Evolutionary conservation across 2,329 filamentous ascomycete species (phyloP).

Genomic region (Xylaria sp.): DNA sequence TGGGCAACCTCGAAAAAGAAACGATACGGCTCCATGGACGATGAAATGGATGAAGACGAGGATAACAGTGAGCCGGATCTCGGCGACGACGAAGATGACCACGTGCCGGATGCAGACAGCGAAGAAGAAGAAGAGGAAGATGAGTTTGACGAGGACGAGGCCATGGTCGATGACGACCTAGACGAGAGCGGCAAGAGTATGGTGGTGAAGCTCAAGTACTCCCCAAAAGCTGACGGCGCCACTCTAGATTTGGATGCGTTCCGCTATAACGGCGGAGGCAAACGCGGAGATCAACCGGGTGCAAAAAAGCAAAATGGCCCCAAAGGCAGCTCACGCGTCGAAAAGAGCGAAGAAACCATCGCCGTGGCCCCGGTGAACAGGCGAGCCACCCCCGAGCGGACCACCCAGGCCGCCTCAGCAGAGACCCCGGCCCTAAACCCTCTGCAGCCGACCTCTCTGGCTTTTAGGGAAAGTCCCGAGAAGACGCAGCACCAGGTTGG

Average conservation of each 20-base stretch:
- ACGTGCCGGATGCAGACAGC: slow-evolving; percentile 64
- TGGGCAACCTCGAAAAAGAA: slow-evolving; percentile 50
- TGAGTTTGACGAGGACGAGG: slow-evolving; percentile 56
- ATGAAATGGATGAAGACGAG: slow-evolving; percentile 67
- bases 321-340: slow-evolving; percentile 23
- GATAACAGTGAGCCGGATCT: slow-evolving; percentile 76
- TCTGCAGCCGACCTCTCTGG: slow-evolving; percentile 53
- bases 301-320: slow-evolving; percentile 5
- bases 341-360: slow-evolving; percentile 40
- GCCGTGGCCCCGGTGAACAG: slow-evolving; percentile 38
- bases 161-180: slow-evolving; percentile 59
- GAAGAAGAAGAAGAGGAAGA: slow-evolving; percentile 59
- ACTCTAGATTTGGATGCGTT: slow-evolving; percentile 42
- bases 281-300: slow-evolving; percentile 29
- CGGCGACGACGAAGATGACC: slow-evolving; percentile 73
- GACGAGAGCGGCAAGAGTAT: slow-evolving; percentile 61
- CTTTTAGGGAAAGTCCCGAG: slow-evolving; percentile 67
- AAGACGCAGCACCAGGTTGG: slow-evolving; percentile 49
- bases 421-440: slow-evolving; percentile 39
- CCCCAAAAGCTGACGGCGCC: slow-evolving; percentile 45
- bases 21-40: slow-evolving; percentile 59
- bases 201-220: slow-evolving; percentile 72
- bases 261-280: slow-evolving; percentile 37
- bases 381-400: slow-evolving; percentile 36
- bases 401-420: not conserved